Evolutionary conservation across 441 rosid genomes (phyloP).

Genomic region (Eugenia klotzschiana): DNA sequence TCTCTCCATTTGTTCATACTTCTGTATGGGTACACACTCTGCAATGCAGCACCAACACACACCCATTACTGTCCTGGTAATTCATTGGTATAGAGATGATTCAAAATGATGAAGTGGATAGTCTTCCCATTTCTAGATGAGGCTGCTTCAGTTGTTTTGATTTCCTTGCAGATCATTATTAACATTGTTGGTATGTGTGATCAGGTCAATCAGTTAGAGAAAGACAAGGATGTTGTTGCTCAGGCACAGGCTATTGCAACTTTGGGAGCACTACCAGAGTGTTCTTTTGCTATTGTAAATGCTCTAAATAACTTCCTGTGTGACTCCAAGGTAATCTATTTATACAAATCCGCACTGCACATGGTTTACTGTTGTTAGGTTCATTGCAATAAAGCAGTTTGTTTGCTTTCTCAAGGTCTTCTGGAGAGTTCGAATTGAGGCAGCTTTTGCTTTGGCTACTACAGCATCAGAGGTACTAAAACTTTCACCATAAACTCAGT

Average conservation of each 20-base stretch:
- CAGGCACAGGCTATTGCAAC: constrained; percentile 85
- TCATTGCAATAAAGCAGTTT: neutral
- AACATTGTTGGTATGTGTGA: constrained; percentile 5
- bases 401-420: constrained; percentile 47
- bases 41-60: neutral
- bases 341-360: neutral
- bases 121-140: neutral
- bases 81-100: neutral
- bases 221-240: constrained; percentile 95
- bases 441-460: constrained; percentile 90
- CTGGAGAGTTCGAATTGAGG: constrained; percentile 96
- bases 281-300: constrained; percentile 66
- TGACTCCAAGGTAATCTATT: constrained; percentile 64
- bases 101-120: neutral
- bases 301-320: constrained; percentile 68
- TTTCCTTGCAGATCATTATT: neutral
- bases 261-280: constrained; percentile 60
- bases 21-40: neutral
- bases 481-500: neutral
- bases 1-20: neutral
- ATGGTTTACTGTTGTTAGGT: neutral
- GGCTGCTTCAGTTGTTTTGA: neutral
- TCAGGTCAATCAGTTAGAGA: constrained; percentile 92
- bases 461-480: constrained; percentile 72
- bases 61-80: neutral